Percentiles rank a stretch among this genome's conserved stretches.
phyloP scores from a whole-genome alignment of 2,329 filamentous ascomycete species.

The Ramularia collo-cygni region DNA sequence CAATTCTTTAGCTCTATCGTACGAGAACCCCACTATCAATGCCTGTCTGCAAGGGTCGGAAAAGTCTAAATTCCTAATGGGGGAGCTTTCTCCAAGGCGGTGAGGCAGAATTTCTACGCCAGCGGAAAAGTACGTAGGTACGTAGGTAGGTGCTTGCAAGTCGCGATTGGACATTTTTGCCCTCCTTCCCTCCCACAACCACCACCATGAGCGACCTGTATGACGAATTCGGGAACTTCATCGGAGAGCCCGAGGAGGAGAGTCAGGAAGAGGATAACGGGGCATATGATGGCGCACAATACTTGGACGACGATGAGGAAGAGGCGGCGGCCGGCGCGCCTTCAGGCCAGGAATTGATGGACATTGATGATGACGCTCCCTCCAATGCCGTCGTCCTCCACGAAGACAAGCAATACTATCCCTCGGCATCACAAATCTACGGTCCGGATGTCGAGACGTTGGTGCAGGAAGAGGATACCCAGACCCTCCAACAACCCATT shows the following conservation, averaged over 20 bases:
- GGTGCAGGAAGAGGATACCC: constrained; percentile 95
- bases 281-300: constrained; percentile 70
- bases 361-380: constrained; percentile 80
- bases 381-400: constrained; percentile 97
- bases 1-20: too few species aligned
- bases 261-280: constrained; percentile 78
- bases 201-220: constrained; percentile 85
- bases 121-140: too few species aligned
- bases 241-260: constrained; percentile 84
- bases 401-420: constrained; percentile 99
- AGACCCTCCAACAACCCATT: constrained; percentile 85
- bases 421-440: constrained; percentile 93
- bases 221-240: constrained; percentile 99
- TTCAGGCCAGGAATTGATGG: constrained; percentile 81
- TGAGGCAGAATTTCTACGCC: too few species aligned
- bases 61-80: too few species aligned
- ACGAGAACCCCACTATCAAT: too few species aligned
- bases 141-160: too few species aligned
- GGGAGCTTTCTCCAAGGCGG: too few species aligned
- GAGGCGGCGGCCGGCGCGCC: constrained; percentile 42
- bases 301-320: constrained; percentile 65
- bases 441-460: constrained; percentile 89
- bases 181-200: constrained; percentile 6
- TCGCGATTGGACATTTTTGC: neutral
- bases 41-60: too few species aligned